Base-by-base conservation (phyloP, 192 early-diverging fungal genomes). In the Dispira parvispora region DNA sequence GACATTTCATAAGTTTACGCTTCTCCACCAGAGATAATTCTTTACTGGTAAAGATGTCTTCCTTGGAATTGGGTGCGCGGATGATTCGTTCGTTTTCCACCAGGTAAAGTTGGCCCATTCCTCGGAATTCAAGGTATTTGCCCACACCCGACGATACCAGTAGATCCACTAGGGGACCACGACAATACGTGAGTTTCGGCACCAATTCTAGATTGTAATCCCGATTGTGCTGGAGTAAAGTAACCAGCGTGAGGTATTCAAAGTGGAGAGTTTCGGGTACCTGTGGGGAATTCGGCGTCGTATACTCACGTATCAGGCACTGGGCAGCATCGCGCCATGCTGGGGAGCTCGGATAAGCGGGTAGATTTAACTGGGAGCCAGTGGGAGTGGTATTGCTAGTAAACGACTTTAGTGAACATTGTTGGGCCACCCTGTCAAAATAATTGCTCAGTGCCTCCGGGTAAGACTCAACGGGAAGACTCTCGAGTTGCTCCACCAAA, bases 71-170 rank as follows among this genome's bases (percentile, higher is more conserved):
- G 0, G 94, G 94, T 5, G 92, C 88, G 71, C 83, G 68, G 52
- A 84, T 78, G 18, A 81, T 66, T 0, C 28, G 45, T 3, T 62
- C 66, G 23, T 76, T 62, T 16, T 65, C 64, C 55, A 71, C 74
- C 11, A 94, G 62, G 43, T 78, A 84, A 11, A 82, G 84, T 11
- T 74, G 68, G 55, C 91, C 91, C 13, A 94, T 64, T 8, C 83
- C 81, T 62, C 86, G 85, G 70, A 97, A 97, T 67, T 95, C 92
- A 25, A 95, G 68, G 75, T 93, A 91, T 43, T 82, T 82, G 25
- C 87, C 87, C 16, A 92, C 83, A 8, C 87, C 88, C 8, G 82
- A 84, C 38, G 69, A 72, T 50, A 93, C 82, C 61, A 97, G 67
- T 32, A 84, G 54, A 49, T 94, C 84, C 9, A 92, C 82, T 23